Evolutionary conservation across 768 basidiomycete genomes (phyloP).

Genomic region (Cytidiella melzeri): DNA sequence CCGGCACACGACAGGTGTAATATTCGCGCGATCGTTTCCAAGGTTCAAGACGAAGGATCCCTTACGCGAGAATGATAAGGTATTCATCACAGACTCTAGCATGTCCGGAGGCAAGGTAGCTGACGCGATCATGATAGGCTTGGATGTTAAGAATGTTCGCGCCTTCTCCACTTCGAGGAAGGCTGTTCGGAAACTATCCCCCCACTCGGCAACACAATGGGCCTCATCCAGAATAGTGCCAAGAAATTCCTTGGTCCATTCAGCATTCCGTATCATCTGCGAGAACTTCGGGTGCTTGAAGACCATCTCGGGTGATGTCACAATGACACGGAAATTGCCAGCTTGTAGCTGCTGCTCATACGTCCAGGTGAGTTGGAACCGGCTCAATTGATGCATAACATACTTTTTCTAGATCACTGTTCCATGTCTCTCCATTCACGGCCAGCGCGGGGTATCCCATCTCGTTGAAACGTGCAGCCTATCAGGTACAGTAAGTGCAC

Average conservation of each 20-base stretch:
- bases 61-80: neutral
- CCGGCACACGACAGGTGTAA: neutral
- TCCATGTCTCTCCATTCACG: slow-evolving; percentile 34
- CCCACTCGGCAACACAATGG: slow-evolving; percentile 32
- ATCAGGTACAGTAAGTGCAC: too few relatives aligned
- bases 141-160: too few relatives aligned
- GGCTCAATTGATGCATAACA: slow-evolving; percentile 5
- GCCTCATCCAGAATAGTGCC: too few relatives aligned
- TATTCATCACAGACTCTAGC: slow-evolving; percentile 8
- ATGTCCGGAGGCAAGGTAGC: slow-evolving; percentile 28
- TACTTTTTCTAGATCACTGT: slow-evolving; percentile 24
- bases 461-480: slow-evolving; percentile 22
- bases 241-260: slow-evolving; percentile 18
- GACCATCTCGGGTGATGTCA: slow-evolving; percentile 23
- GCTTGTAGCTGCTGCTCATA: slow-evolving; percentile 11
- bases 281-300: slow-evolving; percentile 11
- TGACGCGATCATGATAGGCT: slow-evolving; percentile 28
- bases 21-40: slow-evolving; percentile 6
- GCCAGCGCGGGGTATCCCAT: slow-evolving; percentile 26
- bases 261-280: slow-evolving; percentile 4
- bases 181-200: slow-evolving; percentile 27
- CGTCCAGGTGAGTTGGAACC: too few relatives aligned
- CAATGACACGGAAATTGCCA: slow-evolving; percentile 12
- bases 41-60: neutral
- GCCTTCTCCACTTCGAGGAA: slow-evolving; percentile 25